Percentiles rank a stretch among this genome's conserved stretches.
Evolutionary conservation across 2,329 filamentous ascomycete species (phyloP).

Genomic region (Pyricularia grisea): DNA sequence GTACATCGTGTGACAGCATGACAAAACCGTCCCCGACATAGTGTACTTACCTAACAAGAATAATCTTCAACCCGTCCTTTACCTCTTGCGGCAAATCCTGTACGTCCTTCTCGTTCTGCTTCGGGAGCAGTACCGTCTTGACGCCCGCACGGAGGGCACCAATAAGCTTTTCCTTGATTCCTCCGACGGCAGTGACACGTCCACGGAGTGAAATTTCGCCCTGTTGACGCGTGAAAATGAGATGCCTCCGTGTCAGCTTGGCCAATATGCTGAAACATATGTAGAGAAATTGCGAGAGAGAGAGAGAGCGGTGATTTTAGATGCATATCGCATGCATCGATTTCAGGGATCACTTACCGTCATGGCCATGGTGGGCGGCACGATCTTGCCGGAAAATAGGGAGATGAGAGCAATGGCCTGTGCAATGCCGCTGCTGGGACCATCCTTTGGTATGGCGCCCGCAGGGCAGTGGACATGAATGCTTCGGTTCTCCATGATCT

Average conservation of each 20-base stretch:
- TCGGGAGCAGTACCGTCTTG: slow-evolving; percentile 83
- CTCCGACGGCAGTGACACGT: slow-evolving; percentile 85
- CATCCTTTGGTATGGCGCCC: slow-evolving; percentile 92
- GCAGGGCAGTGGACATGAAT: slow-evolving; percentile 95
- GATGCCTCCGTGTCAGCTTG: slow-evolving; percentile 16
- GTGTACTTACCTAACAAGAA: slow-evolving; percentile 68
- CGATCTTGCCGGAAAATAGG: slow-evolving; percentile 74
- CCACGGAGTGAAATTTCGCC: slow-evolving; percentile 73
- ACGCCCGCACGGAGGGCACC: slow-evolving; percentile 88
- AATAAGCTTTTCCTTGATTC: slow-evolving; percentile 98
- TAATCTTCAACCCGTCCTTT: slow-evolving; percentile 74
- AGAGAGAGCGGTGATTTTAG: slow-evolving; percentile 8
- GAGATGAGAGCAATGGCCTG: slow-evolving; percentile 91
- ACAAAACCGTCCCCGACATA: slow-evolving; percentile 29
- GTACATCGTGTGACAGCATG: slow-evolving; percentile 22
- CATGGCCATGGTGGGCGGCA: slow-evolving; percentile 92
- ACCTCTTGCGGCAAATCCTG: slow-evolving; percentile 89
- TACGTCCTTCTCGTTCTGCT: slow-evolving; percentile 84
- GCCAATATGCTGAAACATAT: slow-evolving; percentile 10
- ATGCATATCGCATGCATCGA: neutral
- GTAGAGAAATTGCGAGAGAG: too few species aligned
- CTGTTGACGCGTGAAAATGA: slow-evolving; percentile 21
- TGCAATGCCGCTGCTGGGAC: slow-evolving; percentile 76
- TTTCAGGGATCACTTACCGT: slow-evolving; percentile 46
- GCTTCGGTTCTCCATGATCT: slow-evolving; percentile 92